Evolutionary conservation across 2,329 filamentous ascomycete genomes (phyloP), one percentile per base, ranked within the genome.

Genomic region (Fusarium sp.): DNA sequence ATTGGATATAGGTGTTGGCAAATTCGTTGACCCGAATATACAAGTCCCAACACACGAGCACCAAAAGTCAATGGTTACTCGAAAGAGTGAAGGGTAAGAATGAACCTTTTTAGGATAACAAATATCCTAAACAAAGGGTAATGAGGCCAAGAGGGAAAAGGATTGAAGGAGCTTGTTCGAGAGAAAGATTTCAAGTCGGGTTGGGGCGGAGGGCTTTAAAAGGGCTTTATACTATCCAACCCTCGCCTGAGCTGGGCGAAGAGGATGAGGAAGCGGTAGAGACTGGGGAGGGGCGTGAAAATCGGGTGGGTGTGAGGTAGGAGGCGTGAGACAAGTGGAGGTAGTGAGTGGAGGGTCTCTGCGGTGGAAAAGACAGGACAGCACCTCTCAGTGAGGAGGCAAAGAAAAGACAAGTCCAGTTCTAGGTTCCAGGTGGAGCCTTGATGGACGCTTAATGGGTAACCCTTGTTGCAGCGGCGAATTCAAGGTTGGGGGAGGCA

Each of bases 181-280:
- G 41, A 61, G n/a, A 20, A 60, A 20, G 47, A 51, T 40, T 38
- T 28, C 38, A 34, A 38, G 13, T 34, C 23, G 52, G 56, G 72
- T 69, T 73, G 73, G 68, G 64, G 72, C 50, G 70, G 70, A 70
- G 73, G 72, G 55, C 44, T 70, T 62, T 59, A 68, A 73, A 74
- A 69, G 72, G 65, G 49, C 65, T 75, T 75, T 75, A 75, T 75
- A 65, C 61, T 49, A 75, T 71, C 65, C 72, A 65, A 67, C 33
- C 63, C 62, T 59, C 65, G 63, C 67, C 51, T 57, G 72, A 67
- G 62, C 62, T 62, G 67, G 69, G 61, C 51, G 46, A 64, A 55
- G 62, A 67, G 65, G 54, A 63, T 60, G 62, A 54, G 69, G 47
- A 64, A 61, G 57, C 61, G 67, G 57, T 52, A 63, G 59, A 41